phyloP scores from a whole-genome alignment of 2,329 filamentous ascomycete genomes.

The Penicillium sp. region DNA sequence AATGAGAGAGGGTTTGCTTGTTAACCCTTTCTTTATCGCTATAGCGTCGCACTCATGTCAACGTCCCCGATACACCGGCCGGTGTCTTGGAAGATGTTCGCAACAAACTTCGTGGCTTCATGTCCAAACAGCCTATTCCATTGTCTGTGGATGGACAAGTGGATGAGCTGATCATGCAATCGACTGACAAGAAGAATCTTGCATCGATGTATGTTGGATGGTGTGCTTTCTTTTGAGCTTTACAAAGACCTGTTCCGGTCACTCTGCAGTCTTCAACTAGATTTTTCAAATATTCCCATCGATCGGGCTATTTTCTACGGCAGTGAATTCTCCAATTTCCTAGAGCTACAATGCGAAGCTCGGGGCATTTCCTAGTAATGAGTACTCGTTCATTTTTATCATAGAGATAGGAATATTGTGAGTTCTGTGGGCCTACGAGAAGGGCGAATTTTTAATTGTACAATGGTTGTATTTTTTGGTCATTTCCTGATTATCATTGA shows the following conservation, averaged over 20 bases:
- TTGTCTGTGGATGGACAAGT: conserved; percentile 96
- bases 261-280: neutral
- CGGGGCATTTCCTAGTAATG: neutral
- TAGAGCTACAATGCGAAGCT: neutral
- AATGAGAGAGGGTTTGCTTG: neutral
- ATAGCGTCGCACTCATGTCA: conserved; percentile 58
- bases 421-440: neutral
- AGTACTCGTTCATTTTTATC: neutral
- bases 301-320: neutral
- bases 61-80: conserved; percentile 69
- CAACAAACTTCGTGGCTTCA: conserved; percentile 81
- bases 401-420: neutral
- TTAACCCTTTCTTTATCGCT: conserved; percentile 1
- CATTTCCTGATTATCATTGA: neutral
- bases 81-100: conserved; percentile 89
- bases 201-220: conserved; percentile 97
- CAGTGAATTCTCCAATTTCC: too few relatives aligned
- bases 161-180: conserved; percentile 89
- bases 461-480: neutral
- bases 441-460: too few relatives aligned
- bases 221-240: conserved; percentile 69
- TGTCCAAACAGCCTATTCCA: conserved; percentile 87
- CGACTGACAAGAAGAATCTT: conserved; percentile 78
- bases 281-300: neutral
- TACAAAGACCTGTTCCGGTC: neutral